Conservation (phyloP, 1,284 basidiomycete genomes). For the Entoloma clypeatum region DNA sequence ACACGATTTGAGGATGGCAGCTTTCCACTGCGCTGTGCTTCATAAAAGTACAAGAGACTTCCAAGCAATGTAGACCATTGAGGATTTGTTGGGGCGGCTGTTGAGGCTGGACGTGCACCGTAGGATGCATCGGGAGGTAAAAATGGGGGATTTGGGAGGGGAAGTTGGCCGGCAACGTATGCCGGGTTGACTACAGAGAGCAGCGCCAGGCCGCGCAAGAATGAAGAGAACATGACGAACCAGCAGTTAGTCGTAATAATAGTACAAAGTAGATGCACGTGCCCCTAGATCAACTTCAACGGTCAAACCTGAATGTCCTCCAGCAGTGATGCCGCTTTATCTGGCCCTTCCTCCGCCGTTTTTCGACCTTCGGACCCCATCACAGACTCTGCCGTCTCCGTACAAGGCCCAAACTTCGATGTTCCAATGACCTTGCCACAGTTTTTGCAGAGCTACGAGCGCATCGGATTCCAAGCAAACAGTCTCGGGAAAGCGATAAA, state of each 20-base stretch:
- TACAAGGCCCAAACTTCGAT: slow-evolving; percentile 89
- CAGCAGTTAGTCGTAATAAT: neutral
- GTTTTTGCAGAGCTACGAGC: slow-evolving; percentile 78
- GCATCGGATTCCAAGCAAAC: slow-evolving; percentile 95
- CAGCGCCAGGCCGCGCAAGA: slow-evolving; percentile 10
- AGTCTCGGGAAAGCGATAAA: slow-evolving; percentile 87
- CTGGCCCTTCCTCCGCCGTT: slow-evolving; percentile 65
- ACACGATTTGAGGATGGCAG: slow-evolving; percentile 73
- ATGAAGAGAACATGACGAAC: slow-evolving; percentile 8
- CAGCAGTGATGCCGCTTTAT: too few species aligned
- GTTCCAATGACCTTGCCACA: slow-evolving; percentile 62
- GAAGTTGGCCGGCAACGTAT: slow-evolving; percentile 45
- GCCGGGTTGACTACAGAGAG: slow-evolving; percentile 18
- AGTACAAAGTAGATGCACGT: neutral
- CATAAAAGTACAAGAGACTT: slow-evolving; percentile 84
- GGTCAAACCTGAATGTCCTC: too few species aligned
- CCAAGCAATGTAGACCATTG: slow-evolving; percentile 84
- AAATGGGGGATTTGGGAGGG: slow-evolving; percentile 60
- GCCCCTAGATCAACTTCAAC: too few species aligned
- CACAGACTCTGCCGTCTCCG: slow-evolving; percentile 67
- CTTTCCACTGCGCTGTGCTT: slow-evolving; percentile 82
- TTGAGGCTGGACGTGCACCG: slow-evolving; percentile 49
- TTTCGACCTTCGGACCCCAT: slow-evolving; percentile 77
- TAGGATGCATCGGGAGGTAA: slow-evolving; percentile 59
- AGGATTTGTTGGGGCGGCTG: slow-evolving; percentile 48